Evolutionary conservation across 2,329 filamentous ascomycete species (phyloP).

Genomic region (Onygenales sp.): DNA sequence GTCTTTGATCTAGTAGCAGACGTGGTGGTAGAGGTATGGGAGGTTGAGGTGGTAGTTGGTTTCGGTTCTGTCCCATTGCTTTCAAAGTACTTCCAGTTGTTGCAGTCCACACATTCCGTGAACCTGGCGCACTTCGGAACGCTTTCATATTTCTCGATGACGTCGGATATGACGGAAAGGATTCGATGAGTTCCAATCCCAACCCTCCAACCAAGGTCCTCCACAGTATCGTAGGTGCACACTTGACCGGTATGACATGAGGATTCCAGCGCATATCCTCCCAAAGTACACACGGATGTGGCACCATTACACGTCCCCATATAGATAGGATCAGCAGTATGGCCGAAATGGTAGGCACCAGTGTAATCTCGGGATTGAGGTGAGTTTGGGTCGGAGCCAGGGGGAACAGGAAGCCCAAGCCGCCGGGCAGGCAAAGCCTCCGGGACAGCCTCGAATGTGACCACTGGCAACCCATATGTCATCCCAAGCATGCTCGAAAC

Average conservation of each 20-base stretch:
- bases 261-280: constrained; percentile 86
- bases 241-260: constrained; percentile 83
- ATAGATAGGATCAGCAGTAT: constrained; percentile 90
- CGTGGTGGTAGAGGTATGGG: constrained; percentile 46
- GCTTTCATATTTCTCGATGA: constrained; percentile 71
- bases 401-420: constrained; percentile 76
- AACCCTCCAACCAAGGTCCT: constrained; percentile 84
- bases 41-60: constrained; percentile 50
- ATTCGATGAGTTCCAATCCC: constrained; percentile 90
- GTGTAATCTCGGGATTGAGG: constrained; percentile 65
- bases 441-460: constrained; percentile 88
- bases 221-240: constrained; percentile 87
- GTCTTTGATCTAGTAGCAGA: constrained; percentile 57
- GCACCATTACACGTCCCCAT: constrained; percentile 90
- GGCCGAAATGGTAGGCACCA: constrained; percentile 81
- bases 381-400: constrained; percentile 60
- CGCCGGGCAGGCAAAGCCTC: constrained; percentile 80
- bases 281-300: constrained; percentile 80
- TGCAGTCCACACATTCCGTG: constrained; percentile 78
- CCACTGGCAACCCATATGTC: constrained; percentile 81
- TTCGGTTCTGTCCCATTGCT: constrained; percentile 78
- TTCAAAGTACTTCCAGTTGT: constrained; percentile 87
- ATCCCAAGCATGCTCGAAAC: constrained; percentile 80
- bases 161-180: constrained; percentile 73
- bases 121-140: constrained; percentile 70